Percentiles rank a stretch among this genome's conserved stretches.
These are phyloP conservation scores for Tolypocladium inflatum DNA, from an alignment of 2,329 filamentous ascomycete species.

Conservation along the genomic window DNA sequence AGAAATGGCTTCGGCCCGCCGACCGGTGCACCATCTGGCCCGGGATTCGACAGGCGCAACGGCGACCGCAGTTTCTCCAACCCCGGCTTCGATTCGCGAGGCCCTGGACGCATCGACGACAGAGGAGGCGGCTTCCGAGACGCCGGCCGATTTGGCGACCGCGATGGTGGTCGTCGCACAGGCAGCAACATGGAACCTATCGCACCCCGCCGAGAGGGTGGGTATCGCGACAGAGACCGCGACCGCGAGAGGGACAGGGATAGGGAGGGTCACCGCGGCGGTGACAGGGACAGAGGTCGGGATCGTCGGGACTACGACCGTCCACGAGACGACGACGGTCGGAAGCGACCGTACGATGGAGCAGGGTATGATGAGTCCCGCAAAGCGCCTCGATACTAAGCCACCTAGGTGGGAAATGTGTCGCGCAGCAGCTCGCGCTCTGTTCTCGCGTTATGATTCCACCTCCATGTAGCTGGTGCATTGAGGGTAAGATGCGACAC, in stretches of 20 bases:
- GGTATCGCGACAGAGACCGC: constrained; percentile 38
- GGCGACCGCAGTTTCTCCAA: constrained; percentile 32
- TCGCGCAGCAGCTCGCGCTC: constrained; percentile 1
- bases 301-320: constrained; percentile 35
- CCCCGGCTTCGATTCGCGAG: constrained; percentile 47
- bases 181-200: constrained; percentile 82
- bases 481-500: neutral
- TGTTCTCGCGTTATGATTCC: neutral
- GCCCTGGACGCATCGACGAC: constrained; percentile 50
- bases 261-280: constrained; percentile 29
- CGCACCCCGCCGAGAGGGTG: constrained; percentile 56
- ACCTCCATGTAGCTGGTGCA: neutral
- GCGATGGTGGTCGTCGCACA: constrained; percentile 35
- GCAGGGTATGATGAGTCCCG: constrained; percentile 70
- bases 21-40: constrained; percentile 51
- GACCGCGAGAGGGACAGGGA: constrained; percentile 39
- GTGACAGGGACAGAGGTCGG: constrained; percentile 18
- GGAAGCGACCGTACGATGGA: constrained; percentile 67
- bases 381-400: constrained; percentile 55
- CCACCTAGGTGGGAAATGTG: neutral
- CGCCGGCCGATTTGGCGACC: constrained; percentile 23
- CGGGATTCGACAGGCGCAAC: constrained; percentile 34
- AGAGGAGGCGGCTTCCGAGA: constrained; percentile 45
- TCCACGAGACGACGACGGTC: constrained; percentile 46
- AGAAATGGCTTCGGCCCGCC: constrained; percentile 43